Percentiles rank a stretch among this genome's conserved stretches.
These are phyloP conservation scores for Neofusicoccum ribis DNA, from an alignment of 2,329 filamentous ascomycete species.

Conservation along the genomic window DNA sequence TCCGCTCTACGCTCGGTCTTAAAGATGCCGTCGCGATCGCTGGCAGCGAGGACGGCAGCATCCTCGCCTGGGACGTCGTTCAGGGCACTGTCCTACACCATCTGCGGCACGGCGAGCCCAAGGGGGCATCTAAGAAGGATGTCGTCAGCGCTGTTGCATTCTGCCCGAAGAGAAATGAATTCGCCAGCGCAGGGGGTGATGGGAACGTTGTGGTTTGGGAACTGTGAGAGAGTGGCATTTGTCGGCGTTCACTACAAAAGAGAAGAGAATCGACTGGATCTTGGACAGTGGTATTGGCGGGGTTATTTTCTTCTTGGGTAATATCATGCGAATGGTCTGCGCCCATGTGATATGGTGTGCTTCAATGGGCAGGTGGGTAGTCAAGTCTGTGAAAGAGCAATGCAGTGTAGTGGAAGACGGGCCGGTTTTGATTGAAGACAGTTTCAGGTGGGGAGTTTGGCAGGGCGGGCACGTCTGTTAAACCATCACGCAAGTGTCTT, in stretches of 20 bases:
- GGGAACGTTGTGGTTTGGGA: slow-evolving; percentile 31
- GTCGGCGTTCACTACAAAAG: background rate
- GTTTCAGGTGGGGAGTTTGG: too few species aligned
- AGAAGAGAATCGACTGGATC: too few species aligned
- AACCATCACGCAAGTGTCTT: too few species aligned
- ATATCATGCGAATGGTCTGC: too few species aligned
- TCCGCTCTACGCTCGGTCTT: slow-evolving; percentile 73
- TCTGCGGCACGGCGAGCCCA: slow-evolving; percentile 50
- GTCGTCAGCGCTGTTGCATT: slow-evolving; percentile 52
- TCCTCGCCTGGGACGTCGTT: slow-evolving; percentile 84
- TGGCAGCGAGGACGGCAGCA: slow-evolving; percentile 74
- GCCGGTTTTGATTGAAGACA: too few species aligned
- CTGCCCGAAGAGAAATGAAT: slow-evolving; percentile 47
- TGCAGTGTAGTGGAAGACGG: too few species aligned
- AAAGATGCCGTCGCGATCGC: slow-evolving; percentile 76
- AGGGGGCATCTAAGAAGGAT: slow-evolving; percentile 42
- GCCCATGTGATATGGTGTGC: too few species aligned
- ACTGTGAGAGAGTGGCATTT: background rate
- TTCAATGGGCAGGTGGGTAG: too few species aligned
- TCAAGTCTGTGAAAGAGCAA: too few species aligned
- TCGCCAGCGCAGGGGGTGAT: slow-evolving; percentile 52
- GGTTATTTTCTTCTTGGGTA: too few species aligned
- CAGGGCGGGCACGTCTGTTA: too few species aligned
- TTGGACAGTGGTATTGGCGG: too few species aligned
- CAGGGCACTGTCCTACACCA: slow-evolving; percentile 67